These are phyloP conservation scores for Sequoia sempervirens DNA, from an alignment of 75 land plant species.

Conservation along the genomic window DNA sequence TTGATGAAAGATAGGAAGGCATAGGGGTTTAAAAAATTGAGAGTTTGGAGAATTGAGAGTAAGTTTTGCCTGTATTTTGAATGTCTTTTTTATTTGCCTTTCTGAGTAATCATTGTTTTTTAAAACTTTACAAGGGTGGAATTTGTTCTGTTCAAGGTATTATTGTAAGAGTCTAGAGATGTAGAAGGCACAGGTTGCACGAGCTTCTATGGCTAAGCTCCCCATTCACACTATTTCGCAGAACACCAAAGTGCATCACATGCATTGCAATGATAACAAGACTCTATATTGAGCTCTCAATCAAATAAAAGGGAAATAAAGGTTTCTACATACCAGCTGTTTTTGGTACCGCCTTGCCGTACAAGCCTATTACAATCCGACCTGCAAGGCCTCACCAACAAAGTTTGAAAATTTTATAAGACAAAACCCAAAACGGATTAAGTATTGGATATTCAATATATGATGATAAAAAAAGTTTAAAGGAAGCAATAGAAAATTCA, in stretches of 20 bases:
- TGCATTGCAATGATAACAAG: not conserved
- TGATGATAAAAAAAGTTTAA: not conserved
- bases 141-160: not conserved
- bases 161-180: not conserved
- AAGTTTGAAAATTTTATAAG: not conserved
- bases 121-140: not conserved
- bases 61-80: not conserved
- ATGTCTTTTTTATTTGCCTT: not conserved
- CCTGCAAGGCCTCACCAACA: slow-evolving; percentile 32
- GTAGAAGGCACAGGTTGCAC: not conserved
- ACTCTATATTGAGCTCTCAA: not conserved
- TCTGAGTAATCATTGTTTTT: not conserved
- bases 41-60: not conserved
- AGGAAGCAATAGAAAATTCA: not conserved
- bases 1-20: not conserved
- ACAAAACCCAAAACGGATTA: not conserved
- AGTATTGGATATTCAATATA: not conserved
- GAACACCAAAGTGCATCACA: not conserved
- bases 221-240: not conserved
- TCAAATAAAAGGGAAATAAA: not conserved
- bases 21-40: not conserved
- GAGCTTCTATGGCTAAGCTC: not conserved
- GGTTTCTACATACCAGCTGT: slow-evolving; percentile 53
- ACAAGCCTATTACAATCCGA: slow-evolving; percentile 71
- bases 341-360: slow-evolving; percentile 72